Evolutionary conservation across 2,329 filamentous ascomycete genomes (phyloP).

Genomic region (Curvularia hawaiiensis): DNA sequence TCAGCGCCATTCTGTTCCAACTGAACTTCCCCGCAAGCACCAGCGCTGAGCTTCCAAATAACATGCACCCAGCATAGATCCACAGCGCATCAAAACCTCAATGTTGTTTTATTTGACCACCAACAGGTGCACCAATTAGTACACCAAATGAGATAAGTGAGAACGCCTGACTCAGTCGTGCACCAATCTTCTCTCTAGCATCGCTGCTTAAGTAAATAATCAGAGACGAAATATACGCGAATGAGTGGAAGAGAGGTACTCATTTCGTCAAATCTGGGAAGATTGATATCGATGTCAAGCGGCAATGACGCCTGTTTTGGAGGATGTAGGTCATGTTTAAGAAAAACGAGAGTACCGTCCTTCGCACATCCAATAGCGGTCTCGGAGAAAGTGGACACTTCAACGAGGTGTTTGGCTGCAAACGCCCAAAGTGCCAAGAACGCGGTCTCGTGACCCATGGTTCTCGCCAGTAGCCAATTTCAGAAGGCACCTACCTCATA

Average conservation of each 20-base stretch:
- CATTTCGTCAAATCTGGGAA: background rate
- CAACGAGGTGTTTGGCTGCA: too few relatives aligned
- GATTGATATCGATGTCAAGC: background rate
- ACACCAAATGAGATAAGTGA: conserved; percentile 56
- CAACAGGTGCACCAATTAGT: conserved; percentile 62
- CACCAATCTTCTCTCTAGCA: conserved; percentile 53
- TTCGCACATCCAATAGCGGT: conserved; percentile 45
- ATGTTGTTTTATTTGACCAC: conserved; percentile 57
- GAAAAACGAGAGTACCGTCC: conserved; percentile 27
- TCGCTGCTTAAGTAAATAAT: conserved; percentile 52
- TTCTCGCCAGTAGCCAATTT: too few relatives aligned
- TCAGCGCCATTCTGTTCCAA: background rate
- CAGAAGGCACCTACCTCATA: too few relatives aligned
- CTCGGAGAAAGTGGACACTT: conserved; percentile 18
- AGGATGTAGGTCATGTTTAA: background rate
- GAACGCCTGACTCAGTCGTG: conserved; percentile 62
- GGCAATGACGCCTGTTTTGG: background rate
- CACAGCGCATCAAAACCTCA: conserved; percentile 52
- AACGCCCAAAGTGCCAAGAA: too few relatives aligned
- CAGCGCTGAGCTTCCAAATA: conserved; percentile 28
- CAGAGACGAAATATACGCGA: conserved; percentile 47
- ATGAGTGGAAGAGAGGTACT: background rate
- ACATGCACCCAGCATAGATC: conserved; percentile 50
- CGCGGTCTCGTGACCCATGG: too few relatives aligned
- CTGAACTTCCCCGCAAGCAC: background rate